Evolutionary conservation across 805 yeast species (phyloP), one percentile per base, ranked within the genome.

Genomic region (Hanseniaspora pseudoguilliermondii): DNA sequence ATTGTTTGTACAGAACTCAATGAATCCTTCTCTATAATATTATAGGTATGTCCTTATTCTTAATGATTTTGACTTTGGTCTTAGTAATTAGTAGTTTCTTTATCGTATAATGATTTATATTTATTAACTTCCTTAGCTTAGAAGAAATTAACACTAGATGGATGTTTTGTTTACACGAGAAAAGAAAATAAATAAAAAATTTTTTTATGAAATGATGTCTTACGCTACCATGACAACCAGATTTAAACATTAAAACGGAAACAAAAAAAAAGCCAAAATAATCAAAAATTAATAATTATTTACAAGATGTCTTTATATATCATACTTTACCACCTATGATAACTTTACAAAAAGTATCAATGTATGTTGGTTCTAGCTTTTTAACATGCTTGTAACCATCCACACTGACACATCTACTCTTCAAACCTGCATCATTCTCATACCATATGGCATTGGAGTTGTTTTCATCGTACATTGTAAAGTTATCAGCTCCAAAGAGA

Each of bases 341-440:
- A 5, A n/a, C 27, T 18, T 52, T 52, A 23, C 55, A 52, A n/a
- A 52, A 44, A 7, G 29, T 38, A 16, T 52, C 49, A 18, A 52
- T 38, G 13, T 36, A 52, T 6, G n/a, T 21, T n/a, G 41, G 44
- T 4, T 25, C 29, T 6, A 52, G 5, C 40, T 44, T 52, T 18
- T 36, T 35, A 15, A 52, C 16, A 25, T 41, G 41, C 11, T 38
- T 41, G 35, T 18, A 36, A 2, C 35, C 42, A 21, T 52, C 55
- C 8, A 44, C 39, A 13, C 46, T 29, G 40, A 44, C 38, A 34
- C 49, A 46, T 34, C 35, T 46, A 18, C 10, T 16, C 21, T 34
- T 20, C 18, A 46, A 20, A 18, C 39, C 39, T 8, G 20, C 39
- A 34, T 46, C 49, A 5, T 46, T 32, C 1, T 32, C 35, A 34